These are phyloP conservation scores for Emergomyces pasteurianus DNA, from an alignment of 2,329 filamentous ascomycete genomes.

Conservation along the genomic window DNA sequence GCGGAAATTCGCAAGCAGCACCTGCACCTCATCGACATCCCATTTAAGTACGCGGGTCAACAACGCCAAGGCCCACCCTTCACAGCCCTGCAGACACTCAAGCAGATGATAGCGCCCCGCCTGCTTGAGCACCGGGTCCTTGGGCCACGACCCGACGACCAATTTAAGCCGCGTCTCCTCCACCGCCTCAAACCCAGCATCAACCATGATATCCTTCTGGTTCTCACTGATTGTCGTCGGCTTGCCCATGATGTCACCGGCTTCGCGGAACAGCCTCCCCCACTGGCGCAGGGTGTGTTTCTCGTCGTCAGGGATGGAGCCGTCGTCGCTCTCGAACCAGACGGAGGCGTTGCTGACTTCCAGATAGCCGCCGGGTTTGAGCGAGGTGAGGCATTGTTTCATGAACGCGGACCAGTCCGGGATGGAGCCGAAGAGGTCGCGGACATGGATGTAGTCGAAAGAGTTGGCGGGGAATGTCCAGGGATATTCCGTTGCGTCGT, in stretches of 20 bases:
- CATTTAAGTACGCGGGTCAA: constrained; percentile 25
- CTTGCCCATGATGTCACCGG: background rate
- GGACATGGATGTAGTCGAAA: constrained; percentile 50
- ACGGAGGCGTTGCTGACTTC: constrained; percentile 34
- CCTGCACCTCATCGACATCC: constrained; percentile 35
- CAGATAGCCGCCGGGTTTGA: constrained; percentile 44
- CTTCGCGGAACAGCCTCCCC: constrained; percentile 27
- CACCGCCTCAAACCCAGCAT: constrained; percentile 46
- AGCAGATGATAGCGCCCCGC: constrained; percentile 38
- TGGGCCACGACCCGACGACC: constrained; percentile 41
- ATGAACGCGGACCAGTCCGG: constrained; percentile 47
- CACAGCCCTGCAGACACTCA: constrained; percentile 33
- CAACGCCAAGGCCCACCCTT: constrained; percentile 34
- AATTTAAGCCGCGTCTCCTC: constrained; percentile 41
- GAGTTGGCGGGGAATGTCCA: constrained; percentile 41
- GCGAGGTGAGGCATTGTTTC: constrained; percentile 37
- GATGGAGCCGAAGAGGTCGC: constrained; percentile 48
- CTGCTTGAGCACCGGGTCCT: constrained; percentile 34
- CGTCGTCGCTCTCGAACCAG: constrained; percentile 41
- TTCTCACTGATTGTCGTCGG: constrained; percentile 13
- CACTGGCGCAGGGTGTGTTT: constrained; percentile 9
- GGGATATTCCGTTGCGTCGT: constrained; percentile 51
- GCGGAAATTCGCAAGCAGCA: constrained; percentile 32
- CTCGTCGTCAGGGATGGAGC: constrained; percentile 32
- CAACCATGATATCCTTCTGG: constrained; percentile 35